phyloP scores from a whole-genome alignment of 2,329 filamentous ascomycete genomes.

The Trematosphaeria pertusa region DNA sequence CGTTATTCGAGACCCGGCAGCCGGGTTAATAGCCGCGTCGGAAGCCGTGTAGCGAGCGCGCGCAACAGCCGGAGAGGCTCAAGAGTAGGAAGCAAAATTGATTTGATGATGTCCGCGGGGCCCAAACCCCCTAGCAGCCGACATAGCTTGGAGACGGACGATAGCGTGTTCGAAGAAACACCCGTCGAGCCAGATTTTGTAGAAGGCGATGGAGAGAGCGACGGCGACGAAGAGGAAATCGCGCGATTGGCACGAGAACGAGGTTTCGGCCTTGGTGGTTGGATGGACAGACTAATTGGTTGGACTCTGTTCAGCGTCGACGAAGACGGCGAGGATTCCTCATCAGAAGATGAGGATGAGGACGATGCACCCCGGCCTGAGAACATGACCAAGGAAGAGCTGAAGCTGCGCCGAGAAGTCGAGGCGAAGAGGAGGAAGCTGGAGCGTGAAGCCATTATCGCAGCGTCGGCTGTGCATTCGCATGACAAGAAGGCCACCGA shows the following conservation, averaged over 20 bases:
- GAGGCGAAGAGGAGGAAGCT: constrained; percentile 46
- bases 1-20: constrained; percentile 41
- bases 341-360: constrained; percentile 36
- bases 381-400: constrained; percentile 47
- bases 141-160: constrained; percentile 40
- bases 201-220: constrained; percentile 51
- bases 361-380: constrained; percentile 33
- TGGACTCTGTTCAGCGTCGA: constrained; percentile 64
- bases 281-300: constrained; percentile 65
- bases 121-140: constrained; percentile 24
- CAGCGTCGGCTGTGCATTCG: constrained; percentile 46
- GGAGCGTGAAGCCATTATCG: constrained; percentile 45
- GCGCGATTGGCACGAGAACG: constrained; percentile 58
- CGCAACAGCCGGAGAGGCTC: constrained; percentile 44
- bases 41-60: constrained; percentile 49
- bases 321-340: constrained; percentile 53
- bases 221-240: constrained; percentile 61
- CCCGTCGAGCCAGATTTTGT: constrained; percentile 59
- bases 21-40: constrained; percentile 45
- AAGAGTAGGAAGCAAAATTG: constrained; percentile 44
- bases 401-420: constrained; percentile 44
- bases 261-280: constrained; percentile 63
- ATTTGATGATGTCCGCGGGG: constrained; percentile 45
- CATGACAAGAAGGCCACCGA: constrained; percentile 28
- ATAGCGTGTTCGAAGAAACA: constrained; percentile 27